Percentiles rank a stretch among this genome's conserved stretches.
Conservation (phyloP, 2,329 filamentous ascomycete species). For the Bipolaris bicolor region DNA sequence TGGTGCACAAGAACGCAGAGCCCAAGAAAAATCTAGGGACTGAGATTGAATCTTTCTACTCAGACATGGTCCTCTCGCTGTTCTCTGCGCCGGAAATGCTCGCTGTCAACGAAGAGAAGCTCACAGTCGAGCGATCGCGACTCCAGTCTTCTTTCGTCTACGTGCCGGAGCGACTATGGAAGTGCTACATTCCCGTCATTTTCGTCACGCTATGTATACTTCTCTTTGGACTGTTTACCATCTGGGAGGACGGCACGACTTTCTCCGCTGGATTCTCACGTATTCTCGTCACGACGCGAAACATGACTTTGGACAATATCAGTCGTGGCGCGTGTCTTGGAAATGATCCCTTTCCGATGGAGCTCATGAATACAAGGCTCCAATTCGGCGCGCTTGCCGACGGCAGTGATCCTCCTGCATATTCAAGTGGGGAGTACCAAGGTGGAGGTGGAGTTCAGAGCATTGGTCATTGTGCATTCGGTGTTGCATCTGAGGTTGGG, state of each 20-base stretch:
- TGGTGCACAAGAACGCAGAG: slow-evolving; percentile 47
- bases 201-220: slow-evolving; percentile 37
- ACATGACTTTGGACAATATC: slow-evolving; percentile 45
- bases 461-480: slow-evolving; percentile 40
- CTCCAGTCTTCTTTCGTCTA: slow-evolving; percentile 43
- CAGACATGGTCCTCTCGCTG: slow-evolving; percentile 44
- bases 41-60: slow-evolving; percentile 40
- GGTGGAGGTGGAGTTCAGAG: slow-evolving; percentile 22
- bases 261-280: slow-evolving; percentile 45
- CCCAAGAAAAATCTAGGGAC: slow-evolving; percentile 31
- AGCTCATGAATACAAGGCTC: slow-evolving; percentile 45
- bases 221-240: slow-evolving; percentile 34
- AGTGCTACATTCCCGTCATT: slow-evolving; percentile 45
- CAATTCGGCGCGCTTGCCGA: slow-evolving; percentile 48
- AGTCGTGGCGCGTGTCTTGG: slow-evolving; percentile 51
- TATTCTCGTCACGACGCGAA: slow-evolving; percentile 45
- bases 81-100: slow-evolving; percentile 45
- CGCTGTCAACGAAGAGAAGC: slow-evolving; percentile 21
- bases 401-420: slow-evolving; percentile 30
- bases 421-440: slow-evolving; percentile 24
- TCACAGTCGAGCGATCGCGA: slow-evolving; percentile 29
- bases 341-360: slow-evolving; percentile 49
- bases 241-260: slow-evolving; percentile 45
- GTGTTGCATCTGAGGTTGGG: slow-evolving; percentile 35
- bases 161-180: slow-evolving; percentile 38